Evolutionary conservation across 2,329 filamentous ascomycete genomes (phyloP).

Genomic region (Cordyceps javanica): DNA sequence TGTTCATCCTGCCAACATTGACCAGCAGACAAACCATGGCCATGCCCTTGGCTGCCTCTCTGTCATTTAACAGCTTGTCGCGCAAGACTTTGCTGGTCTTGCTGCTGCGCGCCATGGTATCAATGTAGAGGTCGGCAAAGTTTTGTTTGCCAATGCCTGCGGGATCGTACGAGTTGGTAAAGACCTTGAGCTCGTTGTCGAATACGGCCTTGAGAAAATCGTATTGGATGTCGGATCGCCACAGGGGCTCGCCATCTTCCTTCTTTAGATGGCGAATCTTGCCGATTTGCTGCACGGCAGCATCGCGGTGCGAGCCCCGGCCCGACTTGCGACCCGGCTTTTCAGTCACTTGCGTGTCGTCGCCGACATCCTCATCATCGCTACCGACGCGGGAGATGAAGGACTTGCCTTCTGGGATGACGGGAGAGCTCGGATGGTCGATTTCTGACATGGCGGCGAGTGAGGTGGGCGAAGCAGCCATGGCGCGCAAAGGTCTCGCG

Average conservation of each 20-base stretch:
- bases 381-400: constrained; percentile 38
- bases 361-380: constrained; percentile 40
- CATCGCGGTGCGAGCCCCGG: constrained; percentile 29
- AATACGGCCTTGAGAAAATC: constrained; percentile 79
- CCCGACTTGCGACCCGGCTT: constrained; percentile 30
- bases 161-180: constrained; percentile 83
- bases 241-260: constrained; percentile 79
- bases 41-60: constrained; percentile 92
- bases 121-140: constrained; percentile 96
- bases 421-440: constrained; percentile 42
- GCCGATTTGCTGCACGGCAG: constrained; percentile 38
- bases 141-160: constrained; percentile 55
- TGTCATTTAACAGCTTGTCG: constrained; percentile 90
- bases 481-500: constrained; percentile 16
- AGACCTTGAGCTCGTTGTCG: constrained; percentile 66
- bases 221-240: constrained; percentile 83
- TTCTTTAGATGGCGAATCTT: constrained; percentile 86
- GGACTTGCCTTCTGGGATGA: constrained; percentile 36
- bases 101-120: constrained; percentile 96
- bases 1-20: constrained; percentile 98
- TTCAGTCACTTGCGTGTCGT: constrained; percentile 37
- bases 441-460: constrained; percentile 37
- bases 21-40: constrained; percentile 98
- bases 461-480: constrained; percentile 37
- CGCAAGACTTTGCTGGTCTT: constrained; percentile 98